These are phyloP conservation scores for Ophiocordyceps sinensis DNA, from an alignment of 2,329 filamentous ascomycete species.

Conservation along the genomic window DNA sequence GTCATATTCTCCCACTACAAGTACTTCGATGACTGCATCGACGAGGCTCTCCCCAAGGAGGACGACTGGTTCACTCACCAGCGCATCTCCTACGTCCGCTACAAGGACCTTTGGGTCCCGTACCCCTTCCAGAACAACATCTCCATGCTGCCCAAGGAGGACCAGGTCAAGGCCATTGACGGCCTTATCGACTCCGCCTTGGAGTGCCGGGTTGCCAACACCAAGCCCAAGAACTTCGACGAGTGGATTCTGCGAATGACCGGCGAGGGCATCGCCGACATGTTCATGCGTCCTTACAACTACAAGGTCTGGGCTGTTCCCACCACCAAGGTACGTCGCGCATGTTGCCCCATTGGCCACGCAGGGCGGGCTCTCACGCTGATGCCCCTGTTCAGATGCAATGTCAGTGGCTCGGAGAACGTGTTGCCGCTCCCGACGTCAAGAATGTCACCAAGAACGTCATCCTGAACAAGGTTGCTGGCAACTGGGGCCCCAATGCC, in stretches of 20 bases:
- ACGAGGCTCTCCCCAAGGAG: conserved; percentile 87
- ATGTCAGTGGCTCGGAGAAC: conserved; percentile 96
- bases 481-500: conserved; percentile 95
- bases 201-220: conserved; percentile 71
- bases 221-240: conserved; percentile 92
- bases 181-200: conserved; percentile 91
- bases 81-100: conserved; percentile 97
- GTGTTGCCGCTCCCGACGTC: conserved; percentile 90
- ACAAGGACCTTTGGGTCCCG: conserved; percentile 91
- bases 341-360: background rate
- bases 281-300: conserved; percentile 99
- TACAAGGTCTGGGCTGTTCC: conserved; percentile 99
- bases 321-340: conserved; percentile 66
- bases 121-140: conserved; percentile 99
- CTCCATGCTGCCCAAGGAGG: conserved; percentile 92
- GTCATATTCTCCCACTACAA: conserved; percentile 99
- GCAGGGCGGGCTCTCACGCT: background rate
- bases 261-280: conserved; percentile 76
- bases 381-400: conserved; percentile 58
- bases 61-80: conserved; percentile 97
- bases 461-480: conserved; percentile 88
- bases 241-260: conserved; percentile 95
- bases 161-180: conserved; percentile 88
- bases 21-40: conserved; percentile 98
- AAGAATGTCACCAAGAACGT: conserved; percentile 91